Evolutionary conservation across 1,284 basidiomycete genomes (phyloP).

Genomic region (Boletellus dicymbophilus): DNA sequence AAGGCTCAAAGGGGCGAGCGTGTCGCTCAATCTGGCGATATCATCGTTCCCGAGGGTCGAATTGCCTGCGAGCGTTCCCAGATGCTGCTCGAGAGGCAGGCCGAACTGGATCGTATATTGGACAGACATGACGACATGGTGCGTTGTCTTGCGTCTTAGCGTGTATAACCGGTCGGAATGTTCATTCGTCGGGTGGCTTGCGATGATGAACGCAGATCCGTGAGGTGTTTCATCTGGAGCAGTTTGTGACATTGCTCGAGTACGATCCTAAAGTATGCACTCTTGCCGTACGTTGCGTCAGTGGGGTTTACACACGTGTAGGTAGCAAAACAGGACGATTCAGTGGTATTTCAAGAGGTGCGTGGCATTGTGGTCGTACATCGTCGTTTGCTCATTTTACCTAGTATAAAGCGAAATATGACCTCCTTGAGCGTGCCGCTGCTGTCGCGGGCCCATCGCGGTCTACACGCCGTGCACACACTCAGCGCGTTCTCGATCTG

Average conservation of each 20-base stretch:
- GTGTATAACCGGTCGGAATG: neutral
- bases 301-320: conserved; percentile 32
- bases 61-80: conserved; percentile 41
- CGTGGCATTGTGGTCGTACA: conserved; percentile 24
- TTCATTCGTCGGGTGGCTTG: neutral
- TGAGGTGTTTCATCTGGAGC: conserved; percentile 85
- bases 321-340: conserved; percentile 75
- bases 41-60: conserved; percentile 22
- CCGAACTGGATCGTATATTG: conserved; percentile 57
- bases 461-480: conserved; percentile 63
- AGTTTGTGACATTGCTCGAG: conserved; percentile 70
- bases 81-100: conserved; percentile 59
- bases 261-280: conserved; percentile 72
- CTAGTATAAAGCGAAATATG: conserved; percentile 64
- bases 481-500: conserved; percentile 50
- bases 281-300: neutral
- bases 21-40: conserved; percentile 8
- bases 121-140: conserved; percentile 78
- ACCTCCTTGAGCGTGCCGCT: conserved; percentile 55
- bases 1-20: neutral
- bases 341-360: conserved; percentile 74
- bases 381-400: neutral
- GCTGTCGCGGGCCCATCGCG: conserved; percentile 50
- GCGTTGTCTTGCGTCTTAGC: conserved; percentile 31
- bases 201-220: conserved; percentile 52